Conservation (phyloP, 257 asterid species). For the Solanum piurae region DNA sequence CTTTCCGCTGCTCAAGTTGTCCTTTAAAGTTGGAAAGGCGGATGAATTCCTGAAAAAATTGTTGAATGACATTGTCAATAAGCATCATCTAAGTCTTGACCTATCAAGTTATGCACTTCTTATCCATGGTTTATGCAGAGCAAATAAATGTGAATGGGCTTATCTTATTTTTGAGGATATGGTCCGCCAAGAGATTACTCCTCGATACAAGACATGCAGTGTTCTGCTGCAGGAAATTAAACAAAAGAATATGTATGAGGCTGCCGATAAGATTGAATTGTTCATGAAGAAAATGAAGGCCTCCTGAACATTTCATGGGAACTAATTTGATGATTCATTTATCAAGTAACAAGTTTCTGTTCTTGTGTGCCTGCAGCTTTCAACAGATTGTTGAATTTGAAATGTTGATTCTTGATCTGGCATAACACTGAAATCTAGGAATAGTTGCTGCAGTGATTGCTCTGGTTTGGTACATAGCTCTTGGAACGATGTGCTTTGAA, state of each 20-base stretch:
- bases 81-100: slow-evolving; percentile 61
- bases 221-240: slow-evolving; percentile 53
- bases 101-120: slow-evolving; percentile 66
- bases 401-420: not conserved
- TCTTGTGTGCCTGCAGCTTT: not conserved
- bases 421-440: not conserved
- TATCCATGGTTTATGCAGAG: slow-evolving; percentile 75
- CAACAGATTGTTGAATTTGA: not conserved
- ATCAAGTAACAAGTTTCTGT: not conserved
- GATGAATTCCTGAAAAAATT: slow-evolving; percentile 20
- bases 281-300: slow-evolving; percentile 63
- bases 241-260: slow-evolving; percentile 47
- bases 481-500: slow-evolving; percentile 63
- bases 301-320: slow-evolving; percentile 10
- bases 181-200: slow-evolving; percentile 53
- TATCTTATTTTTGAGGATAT: slow-evolving; percentile 50
- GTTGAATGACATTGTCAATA: slow-evolving; percentile 47
- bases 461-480: not conserved
- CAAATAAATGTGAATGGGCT: slow-evolving; percentile 43
- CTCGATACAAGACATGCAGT: slow-evolving; percentile 68
- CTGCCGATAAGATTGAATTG: slow-evolving; percentile 40
- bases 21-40: slow-evolving; percentile 26
- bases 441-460: not conserved
- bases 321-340: not conserved
- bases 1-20: slow-evolving; percentile 52